Base-by-base conservation (phyloP, 176 grass and related monocot species). In the Oryza rufipogon region DNA sequence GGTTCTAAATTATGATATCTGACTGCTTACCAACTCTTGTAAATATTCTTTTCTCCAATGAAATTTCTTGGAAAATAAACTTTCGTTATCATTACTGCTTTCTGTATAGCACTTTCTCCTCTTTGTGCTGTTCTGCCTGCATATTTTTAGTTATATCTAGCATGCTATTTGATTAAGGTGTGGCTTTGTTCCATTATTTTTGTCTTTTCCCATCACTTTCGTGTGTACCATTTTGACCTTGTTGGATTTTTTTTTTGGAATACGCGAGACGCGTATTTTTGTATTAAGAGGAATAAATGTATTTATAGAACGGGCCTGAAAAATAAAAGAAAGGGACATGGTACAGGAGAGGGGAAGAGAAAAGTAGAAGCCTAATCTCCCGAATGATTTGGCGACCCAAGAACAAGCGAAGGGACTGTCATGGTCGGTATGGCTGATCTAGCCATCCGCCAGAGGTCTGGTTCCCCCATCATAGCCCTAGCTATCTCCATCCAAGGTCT, bases 141-240 rank as follows among this genome's bases (percentile, higher is more conserved):
- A 41, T 42, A 20, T 42, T 38, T 28, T 42, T 33, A 61, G 28
- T 61, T 77, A 48, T 3, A 48, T 48, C 2, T 76, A 58, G 19
- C 14, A 75, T 20, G 9, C 48, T 58, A 66, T 33, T 15, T 67
- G 25, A 1, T 51, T 69, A 46, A 66, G 58, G 39, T 78, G 45
- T 42, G 11, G 36, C 66, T 61, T 45, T 11, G 48, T 68, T 16
- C 38, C 70, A 67, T 75, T 81, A 32, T 41, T 77, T 71, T 48
- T 80, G 65, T 74, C 70, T 58, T 88, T 80, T 77, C 66, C 11
- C 45, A 1, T 89, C 36, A 58, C 51, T 78, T 69, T 73, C 58
- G 81, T 84, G 11, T 73, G 80, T 49, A 60, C 76, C 70, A 78
- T 87, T 76, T 84, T 34, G 2, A 32, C 16, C 19, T 75, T 87